These are phyloP conservation scores for Candida sanyaensis DNA, from an alignment of 1,139 yeast genomes.

Conservation along the genomic window DNA sequence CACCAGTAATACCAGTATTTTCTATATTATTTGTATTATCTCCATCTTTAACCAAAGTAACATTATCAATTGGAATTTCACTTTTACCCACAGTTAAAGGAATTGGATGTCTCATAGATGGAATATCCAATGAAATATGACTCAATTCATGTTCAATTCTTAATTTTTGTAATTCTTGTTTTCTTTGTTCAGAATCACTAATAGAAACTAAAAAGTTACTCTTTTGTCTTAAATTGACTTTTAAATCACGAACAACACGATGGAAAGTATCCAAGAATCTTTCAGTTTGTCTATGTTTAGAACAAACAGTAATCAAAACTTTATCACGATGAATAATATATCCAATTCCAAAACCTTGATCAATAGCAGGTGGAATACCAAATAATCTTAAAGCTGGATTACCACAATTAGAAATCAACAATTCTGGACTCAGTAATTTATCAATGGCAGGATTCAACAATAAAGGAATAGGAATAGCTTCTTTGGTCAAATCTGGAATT, in stretches of 20 bases:
- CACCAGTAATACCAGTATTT: background rate
- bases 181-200: constrained; percentile 38
- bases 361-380: constrained; percentile 75
- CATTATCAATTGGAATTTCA: constrained; percentile 20
- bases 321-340: constrained; percentile 69
- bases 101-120: constrained; percentile 41
- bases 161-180: constrained; percentile 34
- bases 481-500: constrained; percentile 22
- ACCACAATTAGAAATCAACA: constrained; percentile 64
- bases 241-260: constrained; percentile 59
- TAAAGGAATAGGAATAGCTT: constrained; percentile 42
- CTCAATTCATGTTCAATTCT: constrained; percentile 40
- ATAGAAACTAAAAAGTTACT: constrained; percentile 35
- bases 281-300: constrained; percentile 74
- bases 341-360: constrained; percentile 78
- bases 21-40: background rate
- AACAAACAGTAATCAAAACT: constrained; percentile 61
- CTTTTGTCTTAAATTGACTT: constrained; percentile 42
- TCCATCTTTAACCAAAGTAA: constrained; percentile 9
- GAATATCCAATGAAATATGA: constrained; percentile 26
- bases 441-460: constrained; percentile 60
- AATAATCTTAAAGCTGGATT: constrained; percentile 72
- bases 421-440: constrained; percentile 42
- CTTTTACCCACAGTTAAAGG: constrained; percentile 26
- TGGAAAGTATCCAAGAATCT: constrained; percentile 64